Percentiles rank a stretch among this genome's conserved stretches.
Conservation (phyloP, 139 green algal genomes). For the Edaphochlamys debaryana region DNA sequence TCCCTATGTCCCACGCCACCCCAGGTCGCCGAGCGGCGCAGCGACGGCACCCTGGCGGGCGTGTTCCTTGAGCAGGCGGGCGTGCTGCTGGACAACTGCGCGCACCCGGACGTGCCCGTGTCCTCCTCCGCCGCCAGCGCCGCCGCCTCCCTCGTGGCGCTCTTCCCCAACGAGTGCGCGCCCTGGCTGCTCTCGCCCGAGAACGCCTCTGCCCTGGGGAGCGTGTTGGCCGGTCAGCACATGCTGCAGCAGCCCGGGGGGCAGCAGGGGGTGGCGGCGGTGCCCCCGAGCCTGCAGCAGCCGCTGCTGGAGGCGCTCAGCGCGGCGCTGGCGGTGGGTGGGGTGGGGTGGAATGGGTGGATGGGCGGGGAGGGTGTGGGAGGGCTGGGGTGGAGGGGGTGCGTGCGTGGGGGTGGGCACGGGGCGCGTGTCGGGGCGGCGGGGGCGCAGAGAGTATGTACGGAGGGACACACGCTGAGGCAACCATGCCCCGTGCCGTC, state of each 20-base stretch:
- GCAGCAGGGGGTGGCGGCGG: neutral
- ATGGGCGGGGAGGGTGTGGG: no score
- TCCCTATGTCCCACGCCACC: neutral
- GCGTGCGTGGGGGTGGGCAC: no score
- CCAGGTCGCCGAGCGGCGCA: slow-evolving; percentile 35
- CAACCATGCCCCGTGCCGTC: neutral
- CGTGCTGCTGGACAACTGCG: slow-evolving; percentile 59
- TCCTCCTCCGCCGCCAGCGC: slow-evolving; percentile 41
- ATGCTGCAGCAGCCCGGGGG: slow-evolving; percentile 16
- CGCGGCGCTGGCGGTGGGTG: slow-evolving; percentile 40
- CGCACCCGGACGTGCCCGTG: slow-evolving; percentile 56
- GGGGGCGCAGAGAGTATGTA: neutral
- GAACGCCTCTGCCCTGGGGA: slow-evolving; percentile 36
- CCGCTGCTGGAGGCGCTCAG: slow-evolving; percentile 58
- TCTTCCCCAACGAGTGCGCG: slow-evolving; percentile 51
- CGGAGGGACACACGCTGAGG: neutral
- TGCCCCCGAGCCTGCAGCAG: slow-evolving; percentile 53
- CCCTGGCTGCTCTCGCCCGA: slow-evolving; percentile 61
- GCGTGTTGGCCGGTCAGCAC: slow-evolving; percentile 55
- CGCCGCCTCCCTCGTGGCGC: slow-evolving; percentile 14
- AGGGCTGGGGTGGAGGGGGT: neutral
- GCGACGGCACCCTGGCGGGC: slow-evolving; percentile 42
- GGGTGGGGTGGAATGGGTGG: no score
- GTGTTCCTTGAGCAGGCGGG: slow-evolving; percentile 50
- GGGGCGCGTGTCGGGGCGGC: neutral